Evolutionary conservation across 2,329 filamentous ascomycete genomes (phyloP).

Genomic region (Sclerotinia nivalis): DNA sequence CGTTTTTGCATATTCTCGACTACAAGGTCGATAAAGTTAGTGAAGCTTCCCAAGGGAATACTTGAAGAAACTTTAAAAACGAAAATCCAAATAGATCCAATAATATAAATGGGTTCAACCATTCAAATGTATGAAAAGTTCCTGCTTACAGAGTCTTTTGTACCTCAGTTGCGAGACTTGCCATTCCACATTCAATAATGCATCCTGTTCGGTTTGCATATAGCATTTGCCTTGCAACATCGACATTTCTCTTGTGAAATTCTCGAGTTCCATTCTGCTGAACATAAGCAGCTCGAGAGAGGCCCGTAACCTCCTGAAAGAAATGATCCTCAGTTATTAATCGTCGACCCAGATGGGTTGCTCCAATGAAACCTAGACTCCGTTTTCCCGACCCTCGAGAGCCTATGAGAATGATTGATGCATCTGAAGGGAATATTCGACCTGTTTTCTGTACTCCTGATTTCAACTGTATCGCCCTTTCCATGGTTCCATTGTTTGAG

Average conservation of each 20-base stretch:
- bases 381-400: slow-evolving; percentile 75
- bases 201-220: slow-evolving; percentile 58
- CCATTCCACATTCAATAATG: slow-evolving; percentile 71
- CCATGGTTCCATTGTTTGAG: slow-evolving; percentile 24
- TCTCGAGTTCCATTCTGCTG: slow-evolving; percentile 60
- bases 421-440: slow-evolving; percentile 47
- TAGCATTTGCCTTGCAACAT: slow-evolving; percentile 61
- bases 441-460: slow-evolving; percentile 30
- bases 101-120: too few relatives aligned
- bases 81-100: too few relatives aligned
- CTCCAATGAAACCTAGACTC: slow-evolving; percentile 73
- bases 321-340: slow-evolving; percentile 68
- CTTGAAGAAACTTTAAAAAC: too few relatives aligned
- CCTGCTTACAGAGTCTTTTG: slow-evolving; percentile 51
- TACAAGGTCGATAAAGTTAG: neutral
- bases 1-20: slow-evolving; percentile 58
- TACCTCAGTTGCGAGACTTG: slow-evolving; percentile 47
- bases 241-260: slow-evolving; percentile 63
- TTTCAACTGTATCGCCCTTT: slow-evolving; percentile 30
- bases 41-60: neutral
- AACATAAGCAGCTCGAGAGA: slow-evolving; percentile 63
- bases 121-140: neutral
- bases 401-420: slow-evolving; percentile 72
- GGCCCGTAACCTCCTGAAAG: slow-evolving; percentile 65
- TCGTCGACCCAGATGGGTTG: slow-evolving; percentile 66